Conservation (phyloP, 2,329 filamentous ascomycete genomes). For the Aureobasidium subglaciale region DNA sequence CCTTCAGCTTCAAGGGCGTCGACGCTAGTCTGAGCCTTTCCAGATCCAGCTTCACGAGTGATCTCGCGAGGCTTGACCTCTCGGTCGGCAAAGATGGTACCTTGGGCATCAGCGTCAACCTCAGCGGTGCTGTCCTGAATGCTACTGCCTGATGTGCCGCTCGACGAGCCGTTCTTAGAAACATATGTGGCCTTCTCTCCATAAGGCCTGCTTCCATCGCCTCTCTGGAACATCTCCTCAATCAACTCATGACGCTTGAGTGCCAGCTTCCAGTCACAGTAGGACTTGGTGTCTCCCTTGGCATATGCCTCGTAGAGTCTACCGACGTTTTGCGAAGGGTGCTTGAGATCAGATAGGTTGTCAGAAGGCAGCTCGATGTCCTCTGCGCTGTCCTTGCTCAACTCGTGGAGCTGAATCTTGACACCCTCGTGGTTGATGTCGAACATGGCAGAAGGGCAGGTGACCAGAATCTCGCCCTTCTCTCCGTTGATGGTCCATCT, state of each 20-base stretch:
- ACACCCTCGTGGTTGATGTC: conserved; percentile 10
- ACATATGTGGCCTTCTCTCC: conserved; percentile 1
- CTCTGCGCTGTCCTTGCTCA: neutral
- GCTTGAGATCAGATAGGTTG: neutral
- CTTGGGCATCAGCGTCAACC: conserved; percentile 34
- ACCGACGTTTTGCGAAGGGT: conserved; percentile 13
- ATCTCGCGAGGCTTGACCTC: conserved; percentile 50
- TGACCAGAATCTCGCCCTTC: conserved; percentile 28
- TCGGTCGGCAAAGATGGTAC: conserved; percentile 45
- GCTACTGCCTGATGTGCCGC: neutral
- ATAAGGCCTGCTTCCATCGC: conserved; percentile 12
- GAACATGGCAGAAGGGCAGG: neutral
- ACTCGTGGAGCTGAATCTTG: neutral
- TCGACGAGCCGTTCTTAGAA: neutral
- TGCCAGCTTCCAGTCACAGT: conserved; percentile 13
- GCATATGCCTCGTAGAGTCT: conserved; percentile 13
- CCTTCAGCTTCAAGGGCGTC: neutral
- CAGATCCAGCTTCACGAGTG: conserved; percentile 33
- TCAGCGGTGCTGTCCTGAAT: conserved; percentile 28
- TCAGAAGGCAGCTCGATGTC: conserved; percentile 1
- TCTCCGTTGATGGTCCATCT: conserved; percentile 47
- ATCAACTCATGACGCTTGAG: conserved; percentile 10
- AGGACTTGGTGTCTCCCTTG: neutral
- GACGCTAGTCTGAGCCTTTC: neutral
- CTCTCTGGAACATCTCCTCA: conserved; percentile 12